These are phyloP conservation scores for Patellifolia procumbens DNA, from an alignment of 179 eudicot genomes.

Conservation along the genomic window DNA sequence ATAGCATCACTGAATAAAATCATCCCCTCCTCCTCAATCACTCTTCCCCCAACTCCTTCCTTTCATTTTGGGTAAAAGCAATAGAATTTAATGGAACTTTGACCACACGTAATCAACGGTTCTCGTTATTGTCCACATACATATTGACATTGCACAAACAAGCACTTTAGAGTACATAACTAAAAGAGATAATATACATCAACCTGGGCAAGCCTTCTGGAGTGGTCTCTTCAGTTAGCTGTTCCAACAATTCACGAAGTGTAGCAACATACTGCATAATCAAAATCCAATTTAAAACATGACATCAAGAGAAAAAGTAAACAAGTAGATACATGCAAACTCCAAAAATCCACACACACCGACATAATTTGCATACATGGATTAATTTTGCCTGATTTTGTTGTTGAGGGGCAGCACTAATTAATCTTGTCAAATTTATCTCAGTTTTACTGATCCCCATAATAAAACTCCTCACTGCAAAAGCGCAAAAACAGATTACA, in stretches of 20 bases:
- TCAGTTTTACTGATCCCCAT: conserved; percentile 83
- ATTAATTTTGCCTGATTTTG: conserved; percentile 71
- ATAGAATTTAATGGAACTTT: not conserved
- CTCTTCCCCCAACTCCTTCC: not conserved
- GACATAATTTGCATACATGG: conserved; percentile 53
- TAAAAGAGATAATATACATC: not conserved
- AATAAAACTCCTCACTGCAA: conserved; percentile 21
- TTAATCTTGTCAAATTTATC: too few relatives aligned
- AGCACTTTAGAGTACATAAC: not conserved
- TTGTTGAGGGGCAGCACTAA: conserved; percentile 74
- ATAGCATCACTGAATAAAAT: not conserved
- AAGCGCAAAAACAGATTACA: not conserved
- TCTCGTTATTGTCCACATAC: not conserved
- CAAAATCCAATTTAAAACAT: conserved; percentile 4
- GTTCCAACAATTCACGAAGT: conserved; percentile 76
- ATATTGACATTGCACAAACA: not conserved
- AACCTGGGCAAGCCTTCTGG: conserved; percentile 82
- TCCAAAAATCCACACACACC: too few relatives aligned
- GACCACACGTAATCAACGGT: not conserved
- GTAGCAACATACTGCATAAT: conserved; percentile 75
- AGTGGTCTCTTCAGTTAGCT: conserved; percentile 66
- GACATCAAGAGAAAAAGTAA: not conserved
- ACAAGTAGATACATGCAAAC: not conserved
- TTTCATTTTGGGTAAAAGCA: not conserved
- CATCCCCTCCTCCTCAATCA: not conserved